phyloP scores from a whole-genome alignment of 257 asterid genomes.

The Ocimum tenuiflorum region DNA sequence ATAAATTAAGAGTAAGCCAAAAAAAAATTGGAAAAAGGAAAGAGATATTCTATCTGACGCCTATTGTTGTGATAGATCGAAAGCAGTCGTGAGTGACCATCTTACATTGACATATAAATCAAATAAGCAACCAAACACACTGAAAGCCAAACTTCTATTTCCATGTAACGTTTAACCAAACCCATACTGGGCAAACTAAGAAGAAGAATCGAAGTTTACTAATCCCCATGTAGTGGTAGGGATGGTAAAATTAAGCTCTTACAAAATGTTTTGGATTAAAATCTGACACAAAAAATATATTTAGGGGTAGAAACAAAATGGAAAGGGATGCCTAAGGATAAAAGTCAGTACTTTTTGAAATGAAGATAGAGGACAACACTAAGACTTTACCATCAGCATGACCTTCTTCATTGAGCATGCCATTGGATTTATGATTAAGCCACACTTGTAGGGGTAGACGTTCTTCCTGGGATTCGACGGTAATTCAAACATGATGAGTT shows the following conservation, averaged over 20 bases:
- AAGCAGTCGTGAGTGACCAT: too few relatives aligned
- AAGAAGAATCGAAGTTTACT: too few relatives aligned
- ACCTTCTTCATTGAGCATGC: slow-evolving; percentile 57
- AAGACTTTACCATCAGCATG: slow-evolving; percentile 49
- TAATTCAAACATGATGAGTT: slow-evolving; percentile 1
- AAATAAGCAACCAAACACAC: background rate
- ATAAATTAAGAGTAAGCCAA: slow-evolving; percentile 15
- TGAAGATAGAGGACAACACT: background rate
- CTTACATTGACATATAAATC: background rate
- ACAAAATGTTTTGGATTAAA: too few relatives aligned
- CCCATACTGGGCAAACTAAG: slow-evolving; percentile 3
- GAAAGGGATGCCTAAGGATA: too few relatives aligned
- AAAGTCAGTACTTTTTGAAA: too few relatives aligned
- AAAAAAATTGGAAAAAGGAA: too few relatives aligned
- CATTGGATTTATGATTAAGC: slow-evolving; percentile 81
- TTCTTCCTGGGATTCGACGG: slow-evolving; percentile 52
- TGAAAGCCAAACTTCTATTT: background rate
- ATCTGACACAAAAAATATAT: background rate
- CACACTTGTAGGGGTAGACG: slow-evolving; percentile 84
- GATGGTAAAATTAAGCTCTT: too few relatives aligned
- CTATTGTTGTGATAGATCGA: too few relatives aligned
- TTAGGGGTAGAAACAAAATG: too few relatives aligned
- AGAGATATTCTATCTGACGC: too few relatives aligned
- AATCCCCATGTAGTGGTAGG: too few relatives aligned
- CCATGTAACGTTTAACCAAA: background rate